A percentile compares a stretch with the other conserved stretches of the same genome.
Conservation (phyloP, 306 rosid species). For the Urtica urens region DNA sequence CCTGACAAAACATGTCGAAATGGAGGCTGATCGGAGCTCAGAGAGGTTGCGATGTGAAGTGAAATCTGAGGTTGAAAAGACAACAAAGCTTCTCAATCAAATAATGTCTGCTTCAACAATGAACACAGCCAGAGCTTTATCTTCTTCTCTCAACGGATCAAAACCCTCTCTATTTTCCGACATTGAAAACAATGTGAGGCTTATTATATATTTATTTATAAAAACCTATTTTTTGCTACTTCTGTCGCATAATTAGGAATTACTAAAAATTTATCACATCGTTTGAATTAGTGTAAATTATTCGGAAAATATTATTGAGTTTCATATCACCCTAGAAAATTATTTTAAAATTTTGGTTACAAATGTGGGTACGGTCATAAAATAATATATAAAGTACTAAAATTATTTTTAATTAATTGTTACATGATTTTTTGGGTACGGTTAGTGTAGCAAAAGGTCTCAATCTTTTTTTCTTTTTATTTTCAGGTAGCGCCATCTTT, state of each 20-base stretch:
- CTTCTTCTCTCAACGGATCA: conserved; percentile 14
- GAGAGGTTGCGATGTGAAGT: background rate
- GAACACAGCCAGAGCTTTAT: background rate
- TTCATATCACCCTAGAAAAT: too few species aligned
- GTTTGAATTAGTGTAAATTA: too few species aligned
- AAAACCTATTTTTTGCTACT: too few species aligned
- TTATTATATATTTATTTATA: background rate
- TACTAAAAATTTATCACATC: too few species aligned
- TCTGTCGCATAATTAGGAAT: too few species aligned
- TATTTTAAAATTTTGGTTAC: too few species aligned
- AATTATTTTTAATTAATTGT: too few species aligned
- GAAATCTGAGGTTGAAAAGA: background rate
- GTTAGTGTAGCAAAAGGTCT: too few species aligned
- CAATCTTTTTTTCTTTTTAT: background rate
- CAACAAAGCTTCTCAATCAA: background rate
- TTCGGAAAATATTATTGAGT: too few species aligned
- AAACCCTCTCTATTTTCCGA: background rate
- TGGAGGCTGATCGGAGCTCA: background rate
- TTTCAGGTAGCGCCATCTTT: conserved; percentile 23
- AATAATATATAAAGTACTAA: too few species aligned
- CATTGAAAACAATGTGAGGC: conserved; percentile 13
- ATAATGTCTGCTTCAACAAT: background rate
- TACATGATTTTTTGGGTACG: too few species aligned
- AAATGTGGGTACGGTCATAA: too few species aligned
- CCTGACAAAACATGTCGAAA: background rate